These are phyloP conservation scores for Leishmania lainsoni DNA, from an alignment of 208 protist genomes.

Conservation along the genomic window DNA sequence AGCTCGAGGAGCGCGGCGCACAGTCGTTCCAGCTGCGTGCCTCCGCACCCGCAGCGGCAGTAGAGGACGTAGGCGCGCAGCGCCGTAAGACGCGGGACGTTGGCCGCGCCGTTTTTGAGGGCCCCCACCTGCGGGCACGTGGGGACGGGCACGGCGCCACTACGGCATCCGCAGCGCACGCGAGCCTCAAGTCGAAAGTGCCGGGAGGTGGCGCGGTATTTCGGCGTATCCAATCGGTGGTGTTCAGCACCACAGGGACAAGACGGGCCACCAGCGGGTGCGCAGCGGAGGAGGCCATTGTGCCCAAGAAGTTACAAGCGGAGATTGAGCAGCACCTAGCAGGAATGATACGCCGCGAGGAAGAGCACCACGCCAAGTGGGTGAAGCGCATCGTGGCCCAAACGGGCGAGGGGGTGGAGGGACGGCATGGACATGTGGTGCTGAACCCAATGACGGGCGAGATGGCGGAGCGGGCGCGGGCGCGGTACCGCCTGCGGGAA, in stretches of 20 bases:
- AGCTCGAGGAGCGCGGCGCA: slow-evolving; percentile 12
- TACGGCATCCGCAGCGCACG: neutral
- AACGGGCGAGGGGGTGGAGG: slow-evolving; percentile 14
- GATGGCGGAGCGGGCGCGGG: slow-evolving; percentile 38
- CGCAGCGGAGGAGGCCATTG: neutral
- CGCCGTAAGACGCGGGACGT: neutral
- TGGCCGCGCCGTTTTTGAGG: slow-evolving; percentile 15
- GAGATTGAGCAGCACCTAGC: slow-evolving; percentile 30
- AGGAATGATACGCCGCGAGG: slow-evolving; percentile 28
- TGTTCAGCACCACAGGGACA: neutral
- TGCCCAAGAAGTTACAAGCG: slow-evolving; percentile 9
- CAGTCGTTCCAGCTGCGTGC: neutral
- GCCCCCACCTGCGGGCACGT: slow-evolving; percentile 4
- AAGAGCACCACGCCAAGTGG: slow-evolving; percentile 28
- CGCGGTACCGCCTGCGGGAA: slow-evolving; percentile 23
- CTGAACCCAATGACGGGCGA: slow-evolving; percentile 31
- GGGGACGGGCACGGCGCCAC: neutral
- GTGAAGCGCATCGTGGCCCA: slow-evolving; percentile 18
- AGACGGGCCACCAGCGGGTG: neutral
- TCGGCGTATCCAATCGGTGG: neutral
- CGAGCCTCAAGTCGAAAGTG: neutral
- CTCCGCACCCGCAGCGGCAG: neutral
- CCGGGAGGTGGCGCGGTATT: neutral
- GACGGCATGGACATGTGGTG: slow-evolving; percentile 4
- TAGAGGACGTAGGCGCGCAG: neutral